Percentiles rank a stretch among this genome's conserved stretches.
phyloP scores from a whole-genome alignment of 31 red algal species.

The Odonthalia washingtoniensis region DNA sequence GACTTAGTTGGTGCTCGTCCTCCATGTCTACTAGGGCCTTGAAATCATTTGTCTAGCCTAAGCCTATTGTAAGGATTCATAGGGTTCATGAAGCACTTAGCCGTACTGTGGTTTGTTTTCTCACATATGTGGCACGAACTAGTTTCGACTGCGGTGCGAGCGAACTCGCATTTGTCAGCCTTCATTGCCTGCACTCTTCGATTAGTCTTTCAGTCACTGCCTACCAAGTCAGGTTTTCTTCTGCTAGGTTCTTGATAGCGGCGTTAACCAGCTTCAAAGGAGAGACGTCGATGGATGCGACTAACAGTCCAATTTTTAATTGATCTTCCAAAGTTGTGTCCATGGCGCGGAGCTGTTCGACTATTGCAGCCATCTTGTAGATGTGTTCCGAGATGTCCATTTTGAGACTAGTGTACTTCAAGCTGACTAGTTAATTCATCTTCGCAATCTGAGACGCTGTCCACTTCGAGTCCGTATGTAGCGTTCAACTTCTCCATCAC shows the following conservation, averaged over 20 bases:
- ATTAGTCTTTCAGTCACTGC: neutral
- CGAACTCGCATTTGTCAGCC: neutral
- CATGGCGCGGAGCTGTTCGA: neutral
- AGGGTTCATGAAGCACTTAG: slow-evolving; percentile 24
- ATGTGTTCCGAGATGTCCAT: slow-evolving; percentile 1
- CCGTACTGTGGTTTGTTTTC: neutral
- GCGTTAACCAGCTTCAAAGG: neutral
- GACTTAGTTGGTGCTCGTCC: too few relatives aligned
- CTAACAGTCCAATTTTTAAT: neutral
- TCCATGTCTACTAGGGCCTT: too few relatives aligned
- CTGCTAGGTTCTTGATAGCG: slow-evolving; percentile 9
- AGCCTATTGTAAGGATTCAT: slow-evolving; percentile 29
- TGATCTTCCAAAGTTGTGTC: neutral
- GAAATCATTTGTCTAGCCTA: too few relatives aligned
- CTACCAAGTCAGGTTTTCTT: slow-evolving; percentile 24
- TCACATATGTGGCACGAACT: slow-evolving; percentile 21
- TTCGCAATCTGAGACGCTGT: slow-evolving; percentile 32
- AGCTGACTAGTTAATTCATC: slow-evolving; percentile 36
- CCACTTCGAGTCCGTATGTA: neutral
- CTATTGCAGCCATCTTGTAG: slow-evolving; percentile 5
- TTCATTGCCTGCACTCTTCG: slow-evolving; percentile 17
- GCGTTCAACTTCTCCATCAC: slow-evolving; percentile 5
- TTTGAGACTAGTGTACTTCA: neutral
- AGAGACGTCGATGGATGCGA: neutral
- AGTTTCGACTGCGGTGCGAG: neutral